These are phyloP conservation scores for Saccharum spontaneum DNA, from an alignment of 176 grass and related monocot genomes.

Conservation along the genomic window DNA sequence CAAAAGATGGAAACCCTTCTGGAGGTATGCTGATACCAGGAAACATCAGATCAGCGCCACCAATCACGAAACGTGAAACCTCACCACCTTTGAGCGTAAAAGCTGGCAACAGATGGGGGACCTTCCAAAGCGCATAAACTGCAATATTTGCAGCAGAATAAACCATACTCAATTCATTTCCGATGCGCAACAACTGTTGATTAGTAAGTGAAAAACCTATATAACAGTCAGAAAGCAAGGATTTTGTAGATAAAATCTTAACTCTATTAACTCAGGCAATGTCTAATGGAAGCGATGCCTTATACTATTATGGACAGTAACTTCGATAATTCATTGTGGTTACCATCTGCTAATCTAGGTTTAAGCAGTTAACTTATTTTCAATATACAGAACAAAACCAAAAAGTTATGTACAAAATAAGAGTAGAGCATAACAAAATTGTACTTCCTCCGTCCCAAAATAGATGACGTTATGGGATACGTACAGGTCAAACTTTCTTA, in stretches of 20 bases:
- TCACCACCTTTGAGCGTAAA: conserved; percentile 93
- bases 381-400: neutral
- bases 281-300: neutral
- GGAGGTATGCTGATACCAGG: conserved; percentile 77
- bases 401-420: neutral
- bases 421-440: neutral
- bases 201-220: conserved; percentile 7
- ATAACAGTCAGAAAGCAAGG: neutral
- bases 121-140: conserved; percentile 96
- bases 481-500: too few relatives aligned
- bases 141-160: conserved; percentile 42
- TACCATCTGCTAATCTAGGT: conserved; percentile 13
- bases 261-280: conserved; percentile 12
- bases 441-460: too few relatives aligned
- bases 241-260: neutral
- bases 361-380: neutral
- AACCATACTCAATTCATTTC: conserved; percentile 18
- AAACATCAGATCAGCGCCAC: conserved; percentile 98
- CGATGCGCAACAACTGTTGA: neutral
- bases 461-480: too few relatives aligned
- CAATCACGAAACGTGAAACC: conserved; percentile 75
- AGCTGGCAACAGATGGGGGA: conserved; percentile 74
- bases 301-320: conserved; percentile 6
- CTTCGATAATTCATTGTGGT: neutral
- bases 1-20: conserved; percentile 84